Evolutionary conservation across 164 flowering plant genomes (phyloP), one percentile per base, ranked within the genome.

Genomic region (Hamamelis virginiana): DNA sequence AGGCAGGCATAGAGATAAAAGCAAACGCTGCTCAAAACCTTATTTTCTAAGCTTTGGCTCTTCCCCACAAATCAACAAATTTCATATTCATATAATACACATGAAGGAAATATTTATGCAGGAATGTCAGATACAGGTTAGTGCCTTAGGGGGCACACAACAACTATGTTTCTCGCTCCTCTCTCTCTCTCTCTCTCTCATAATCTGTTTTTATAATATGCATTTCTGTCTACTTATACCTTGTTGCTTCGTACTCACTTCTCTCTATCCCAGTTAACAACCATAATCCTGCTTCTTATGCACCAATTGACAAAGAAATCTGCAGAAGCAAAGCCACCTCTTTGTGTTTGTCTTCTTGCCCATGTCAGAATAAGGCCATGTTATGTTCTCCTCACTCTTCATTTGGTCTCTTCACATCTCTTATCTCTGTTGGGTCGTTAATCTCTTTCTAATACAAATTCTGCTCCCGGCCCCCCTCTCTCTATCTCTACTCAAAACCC

Each of bases 271-370:
- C 65, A 65, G 67, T 64, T 41, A 62, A 63, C 47, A 78, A 41
- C 51, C 74, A 60, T 22, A 62, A 22, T 73, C 38, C 67, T 70
- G 71, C 62, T 64, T 68, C 41, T 46, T 46, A 0, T 51, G 48
- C 68, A 43, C 70, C 65, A 77, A 69, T 73, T 71, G 65, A 70
- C 65, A 56, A 26, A 8, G 43, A 44, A 26, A n/a, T n/a, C 61
- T 9, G 52, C 75, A 68, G 41, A 57, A 70, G 51, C 71, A 45
- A 77, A 62, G 55, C 62, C 16, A 18, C 28, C 59, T 62, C 56
- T 67, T 80, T 76, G 28, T 73, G 70, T 61, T 82, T 85, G 86
- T 77, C 84, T 75, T 76, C 65, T 82, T 68, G n/a, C 70, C 51
- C 64, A 28, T 60, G 21, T 58, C 38, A 48, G 80, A 75, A 76